Conservation (phyloP, 805 yeast genomes). For the Lipomyces orientalis region DNA sequence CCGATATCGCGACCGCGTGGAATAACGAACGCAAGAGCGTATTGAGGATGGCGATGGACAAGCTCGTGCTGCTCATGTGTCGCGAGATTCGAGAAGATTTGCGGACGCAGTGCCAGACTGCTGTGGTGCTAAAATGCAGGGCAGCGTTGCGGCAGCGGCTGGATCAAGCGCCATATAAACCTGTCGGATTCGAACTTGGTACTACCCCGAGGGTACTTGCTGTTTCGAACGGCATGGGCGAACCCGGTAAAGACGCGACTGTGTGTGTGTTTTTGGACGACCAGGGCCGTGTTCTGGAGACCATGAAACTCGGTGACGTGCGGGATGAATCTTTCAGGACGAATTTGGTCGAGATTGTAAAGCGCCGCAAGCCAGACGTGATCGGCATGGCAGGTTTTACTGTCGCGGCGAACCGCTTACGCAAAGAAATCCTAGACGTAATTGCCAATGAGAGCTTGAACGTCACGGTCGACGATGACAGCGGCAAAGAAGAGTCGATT, state of each 20-base stretch:
- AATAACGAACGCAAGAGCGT: conserved; percentile 72
- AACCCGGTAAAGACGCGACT: conserved; percentile 78
- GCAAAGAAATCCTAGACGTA: conserved; percentile 51
- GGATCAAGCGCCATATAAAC: conserved; percentile 93
- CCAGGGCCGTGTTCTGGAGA: conserved; percentile 76
- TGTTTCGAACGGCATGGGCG: conserved; percentile 85
- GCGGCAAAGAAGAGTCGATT: conserved; percentile 53
- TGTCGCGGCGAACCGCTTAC: conserved; percentile 66
- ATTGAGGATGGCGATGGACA: conserved; percentile 68
- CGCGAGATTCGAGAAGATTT: conserved; percentile 82
- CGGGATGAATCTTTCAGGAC: conserved; percentile 68
- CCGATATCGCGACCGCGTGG: conserved; percentile 81
- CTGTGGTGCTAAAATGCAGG: conserved; percentile 72
- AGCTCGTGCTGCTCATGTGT: conserved; percentile 68
- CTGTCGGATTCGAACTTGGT: conserved; percentile 73
- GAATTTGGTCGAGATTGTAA: conserved; percentile 64
- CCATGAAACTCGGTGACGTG: conserved; percentile 78
- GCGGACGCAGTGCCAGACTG: conserved; percentile 73
- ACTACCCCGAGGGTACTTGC: conserved; percentile 85
- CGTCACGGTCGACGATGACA: conserved; percentile 43
- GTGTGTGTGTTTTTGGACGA: conserved; percentile 81
- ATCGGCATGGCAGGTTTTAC: conserved; percentile 89
- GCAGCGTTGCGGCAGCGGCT: conserved; percentile 69
- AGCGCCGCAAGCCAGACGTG: conserved; percentile 80
- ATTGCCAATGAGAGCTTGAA: conserved; percentile 58